Evolutionary conservation across 441 rosid species (phyloP).

Genomic region (Mallotus japonicus): DNA sequence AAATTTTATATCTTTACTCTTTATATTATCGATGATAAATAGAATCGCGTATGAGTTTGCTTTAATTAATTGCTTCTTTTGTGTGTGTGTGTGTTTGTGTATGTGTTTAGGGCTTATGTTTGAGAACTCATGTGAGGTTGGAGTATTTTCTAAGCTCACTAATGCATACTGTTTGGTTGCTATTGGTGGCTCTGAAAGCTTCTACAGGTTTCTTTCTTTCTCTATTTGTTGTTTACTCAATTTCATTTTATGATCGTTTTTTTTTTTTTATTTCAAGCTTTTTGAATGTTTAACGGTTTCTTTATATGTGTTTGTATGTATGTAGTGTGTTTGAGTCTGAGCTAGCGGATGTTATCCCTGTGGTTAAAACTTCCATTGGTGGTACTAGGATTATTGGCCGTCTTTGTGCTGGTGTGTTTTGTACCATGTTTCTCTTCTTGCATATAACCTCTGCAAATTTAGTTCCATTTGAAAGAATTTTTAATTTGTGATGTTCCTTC

Average conservation of each 20-base stretch:
- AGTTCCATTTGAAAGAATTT: not conserved
- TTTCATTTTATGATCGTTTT: not conserved
- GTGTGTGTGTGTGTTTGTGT: too few species aligned
- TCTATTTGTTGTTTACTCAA: not conserved
- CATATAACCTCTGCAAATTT: too few species aligned
- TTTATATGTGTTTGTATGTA: conserved; percentile 10
- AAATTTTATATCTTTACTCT: not conserved
- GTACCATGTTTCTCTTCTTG: not conserved
- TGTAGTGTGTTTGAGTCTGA: conserved; percentile 74
- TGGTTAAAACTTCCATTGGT: conserved; percentile 77
- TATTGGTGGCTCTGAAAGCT: conserved; percentile 87
- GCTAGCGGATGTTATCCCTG: conserved; percentile 77
- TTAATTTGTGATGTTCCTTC: not conserved
- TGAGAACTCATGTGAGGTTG: conserved; percentile 89
- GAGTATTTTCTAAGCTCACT: conserved; percentile 94
- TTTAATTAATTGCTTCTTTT: not conserved
- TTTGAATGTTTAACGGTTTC: not conserved
- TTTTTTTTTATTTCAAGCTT: not conserved
- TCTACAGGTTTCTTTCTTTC: conserved; percentile 56
- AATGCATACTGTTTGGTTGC: conserved; percentile 96
- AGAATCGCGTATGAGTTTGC: not conserved
- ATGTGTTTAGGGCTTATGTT: conserved; percentile 68
- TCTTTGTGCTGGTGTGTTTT: conserved; percentile 70
- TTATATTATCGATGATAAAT: not conserved
- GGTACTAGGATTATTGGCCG: conserved; percentile 84